Conservation (phyloP, 805 yeast species). For the Priceomyces medius region DNA sequence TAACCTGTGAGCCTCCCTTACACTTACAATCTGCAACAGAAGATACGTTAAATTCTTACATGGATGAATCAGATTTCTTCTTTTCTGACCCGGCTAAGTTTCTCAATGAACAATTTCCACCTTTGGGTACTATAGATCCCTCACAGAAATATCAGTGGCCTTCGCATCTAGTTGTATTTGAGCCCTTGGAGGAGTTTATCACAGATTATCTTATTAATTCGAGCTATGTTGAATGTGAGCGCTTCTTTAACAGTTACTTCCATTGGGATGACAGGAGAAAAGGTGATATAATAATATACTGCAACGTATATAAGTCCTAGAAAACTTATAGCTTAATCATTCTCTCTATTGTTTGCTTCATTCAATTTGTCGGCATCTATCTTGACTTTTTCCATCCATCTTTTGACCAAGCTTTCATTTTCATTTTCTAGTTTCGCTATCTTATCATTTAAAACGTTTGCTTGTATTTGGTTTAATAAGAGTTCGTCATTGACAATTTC, state of each 20-base stretch:
- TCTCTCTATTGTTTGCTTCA: slow-evolving; percentile 35
- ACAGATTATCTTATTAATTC: slow-evolving; percentile 38
- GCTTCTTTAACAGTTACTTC: slow-evolving; percentile 74
- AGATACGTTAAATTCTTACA: slow-evolving; percentile 43
- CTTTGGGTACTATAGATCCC: slow-evolving; percentile 3
- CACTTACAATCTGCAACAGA: slow-evolving; percentile 24
- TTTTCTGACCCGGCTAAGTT: slow-evolving; percentile 66
- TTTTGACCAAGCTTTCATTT: slow-evolving; percentile 47
- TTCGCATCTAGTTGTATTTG: slow-evolving; percentile 67
- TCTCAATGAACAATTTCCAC: slow-evolving; percentile 54
- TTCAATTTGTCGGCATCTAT: slow-evolving; percentile 62
- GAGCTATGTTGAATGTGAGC: slow-evolving; percentile 43
- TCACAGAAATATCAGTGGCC: slow-evolving; percentile 54
- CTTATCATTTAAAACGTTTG: slow-evolving; percentile 42
- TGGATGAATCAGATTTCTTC: slow-evolving; percentile 85
- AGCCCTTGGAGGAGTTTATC: slow-evolving; percentile 53
- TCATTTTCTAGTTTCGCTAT: slow-evolving; percentile 44
- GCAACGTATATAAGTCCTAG: slow-evolving; percentile 10
- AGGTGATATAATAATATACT: slow-evolving; percentile 76
- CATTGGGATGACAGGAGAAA: slow-evolving; percentile 84
- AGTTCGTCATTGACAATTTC: slow-evolving; percentile 68
- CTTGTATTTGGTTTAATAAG: slow-evolving; percentile 58
- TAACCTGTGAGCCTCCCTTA: slow-evolving; percentile 91
- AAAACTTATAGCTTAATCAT: not conserved
- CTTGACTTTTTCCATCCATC: slow-evolving; percentile 45